phyloP scores from a whole-genome alignment of 306 rosid species.

The Pterocarpus macrocarpus region DNA sequence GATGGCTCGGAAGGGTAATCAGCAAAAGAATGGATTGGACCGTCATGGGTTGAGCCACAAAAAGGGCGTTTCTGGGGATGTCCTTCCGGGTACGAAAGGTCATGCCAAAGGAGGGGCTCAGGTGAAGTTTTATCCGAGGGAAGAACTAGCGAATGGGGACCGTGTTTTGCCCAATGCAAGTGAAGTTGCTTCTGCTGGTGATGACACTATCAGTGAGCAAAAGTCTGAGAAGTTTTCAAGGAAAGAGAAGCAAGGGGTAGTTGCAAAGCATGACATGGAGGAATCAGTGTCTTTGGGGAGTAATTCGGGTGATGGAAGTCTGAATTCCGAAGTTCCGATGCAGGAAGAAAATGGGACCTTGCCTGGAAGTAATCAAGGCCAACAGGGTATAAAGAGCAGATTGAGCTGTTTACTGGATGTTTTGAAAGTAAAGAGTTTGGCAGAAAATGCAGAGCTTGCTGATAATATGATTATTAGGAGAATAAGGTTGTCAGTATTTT shows the following conservation, averaged over 20 bases:
- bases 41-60: slow-evolving; percentile 63
- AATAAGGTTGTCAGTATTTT: slow-evolving; percentile 53
- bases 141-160: slow-evolving; percentile 58
- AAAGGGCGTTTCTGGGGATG: slow-evolving; percentile 65
- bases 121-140: slow-evolving; percentile 71
- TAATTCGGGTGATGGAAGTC: slow-evolving; percentile 54
- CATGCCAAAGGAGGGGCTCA: slow-evolving; percentile 58
- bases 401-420: slow-evolving; percentile 54
- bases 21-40: slow-evolving; percentile 81
- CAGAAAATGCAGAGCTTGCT: slow-evolving; percentile 62
- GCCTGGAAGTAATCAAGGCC: slow-evolving; percentile 52
- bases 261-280: slow-evolving; percentile 45
- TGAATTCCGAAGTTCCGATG: slow-evolving; percentile 53
- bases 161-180: slow-evolving; percentile 49
- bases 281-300: slow-evolving; percentile 51
- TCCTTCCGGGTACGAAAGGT: slow-evolving; percentile 56
- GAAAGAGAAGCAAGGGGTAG: slow-evolving; percentile 72
- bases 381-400: slow-evolving; percentile 54
- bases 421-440: slow-evolving; percentile 58
- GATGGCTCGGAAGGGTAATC: slow-evolving; percentile 97
- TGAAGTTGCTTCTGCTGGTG: slow-evolving; percentile 53
- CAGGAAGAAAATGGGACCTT: slow-evolving; percentile 56
- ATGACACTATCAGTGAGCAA: slow-evolving; percentile 52
- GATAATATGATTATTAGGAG: slow-evolving; percentile 64
- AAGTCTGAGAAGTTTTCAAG: slow-evolving; percentile 48